Evolutionary conservation across 2,329 filamentous ascomycete species (phyloP), one percentile per base, ranked within the genome.

Genomic region (Dendrostoma leiphaemia): DNA sequence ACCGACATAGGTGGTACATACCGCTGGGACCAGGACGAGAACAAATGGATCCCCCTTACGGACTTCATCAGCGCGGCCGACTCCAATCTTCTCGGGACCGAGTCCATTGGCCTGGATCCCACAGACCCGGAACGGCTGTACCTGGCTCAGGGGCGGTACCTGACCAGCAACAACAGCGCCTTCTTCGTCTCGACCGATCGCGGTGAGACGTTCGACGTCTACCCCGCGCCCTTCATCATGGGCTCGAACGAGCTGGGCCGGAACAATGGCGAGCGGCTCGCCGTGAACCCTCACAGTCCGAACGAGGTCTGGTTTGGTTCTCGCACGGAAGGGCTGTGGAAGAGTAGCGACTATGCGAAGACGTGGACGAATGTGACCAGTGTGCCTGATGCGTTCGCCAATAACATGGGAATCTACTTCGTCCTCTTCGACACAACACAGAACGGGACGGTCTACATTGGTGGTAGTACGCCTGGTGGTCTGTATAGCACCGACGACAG

Each of bases 331-430:
- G 50, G 41, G 0, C 34, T 52, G n/a, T 52, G 50, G 50, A 46
- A 29, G 32, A 46, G 41, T 9, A n/a, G 24, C 21, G 50, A 52
- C 23, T 24, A 32, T 21, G 50, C 50, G 6, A 21, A 15, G 26
- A 52, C 50, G 31, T 52, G 50, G 50, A 28, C 41, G 4, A 52
- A 52, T 17, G 50, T 52, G 40, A 52, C 50, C 5, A 48, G 31
- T 13, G 10, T 52, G 7, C 50, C 50, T 8, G 50, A 52, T 29
- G 50, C 50, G 6, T 52, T 52, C 32, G 50, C 50, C 6, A 47
- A 52, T 13, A 47, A 32, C 13, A 52, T 52, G 50, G 50, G 50
- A 10, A 52, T 52, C 24, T 52, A 52, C 32, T 52, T 52, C 31
- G 43, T 52, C 6, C 10, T 47, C 15, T 52, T 52, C 15, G 50